A percentile compares a stretch with the other conserved stretches of the same genome.
phyloP scores from a whole-genome alignment of 1,284 basidiomycete genomes.

The Cutaneotrichosporon curvatum region DNA sequence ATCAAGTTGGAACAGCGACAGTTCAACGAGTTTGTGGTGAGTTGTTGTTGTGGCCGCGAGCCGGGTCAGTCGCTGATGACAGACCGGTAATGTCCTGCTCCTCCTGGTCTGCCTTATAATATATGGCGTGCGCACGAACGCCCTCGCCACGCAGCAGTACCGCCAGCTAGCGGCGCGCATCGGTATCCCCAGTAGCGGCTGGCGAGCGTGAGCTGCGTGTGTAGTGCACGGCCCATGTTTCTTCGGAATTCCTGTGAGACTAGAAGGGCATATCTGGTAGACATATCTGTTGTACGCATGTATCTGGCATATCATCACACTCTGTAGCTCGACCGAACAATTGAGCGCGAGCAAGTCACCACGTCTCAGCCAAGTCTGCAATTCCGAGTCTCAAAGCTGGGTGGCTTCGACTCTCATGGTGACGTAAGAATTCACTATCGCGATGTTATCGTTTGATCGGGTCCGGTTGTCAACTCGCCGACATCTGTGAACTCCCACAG shows the following conservation, averaged over 20 bases:
- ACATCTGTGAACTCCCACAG: too few species aligned
- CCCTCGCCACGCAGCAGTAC: constrained; percentile 64
- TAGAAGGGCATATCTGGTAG: neutral
- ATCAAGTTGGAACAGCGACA: constrained; percentile 66
- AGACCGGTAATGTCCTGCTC: constrained; percentile 62
- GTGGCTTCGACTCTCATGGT: too few species aligned
- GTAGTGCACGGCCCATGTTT: too few species aligned
- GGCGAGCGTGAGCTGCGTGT: neutral
- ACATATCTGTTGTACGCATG: constrained; percentile 20
- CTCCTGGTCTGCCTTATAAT: constrained; percentile 59
- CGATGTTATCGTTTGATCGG: too few species aligned
- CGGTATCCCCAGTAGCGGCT: constrained; percentile 35
- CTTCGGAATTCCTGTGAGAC: too few species aligned
- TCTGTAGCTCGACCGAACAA: too few species aligned
- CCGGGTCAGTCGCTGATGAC: neutral
- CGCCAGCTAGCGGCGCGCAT: constrained; percentile 76
- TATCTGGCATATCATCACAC: constrained; percentile 4
- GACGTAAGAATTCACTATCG: too few species aligned
- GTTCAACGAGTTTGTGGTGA: constrained; percentile 79
- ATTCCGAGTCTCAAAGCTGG: too few species aligned
- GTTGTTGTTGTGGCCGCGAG: constrained; percentile 15
- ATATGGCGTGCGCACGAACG: constrained; percentile 60
- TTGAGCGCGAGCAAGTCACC: too few species aligned
- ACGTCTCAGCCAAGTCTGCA: too few species aligned
- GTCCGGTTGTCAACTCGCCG: too few species aligned